Evolutionary conservation across 805 yeast species (phyloP).

Genomic region (Candida montana): DNA sequence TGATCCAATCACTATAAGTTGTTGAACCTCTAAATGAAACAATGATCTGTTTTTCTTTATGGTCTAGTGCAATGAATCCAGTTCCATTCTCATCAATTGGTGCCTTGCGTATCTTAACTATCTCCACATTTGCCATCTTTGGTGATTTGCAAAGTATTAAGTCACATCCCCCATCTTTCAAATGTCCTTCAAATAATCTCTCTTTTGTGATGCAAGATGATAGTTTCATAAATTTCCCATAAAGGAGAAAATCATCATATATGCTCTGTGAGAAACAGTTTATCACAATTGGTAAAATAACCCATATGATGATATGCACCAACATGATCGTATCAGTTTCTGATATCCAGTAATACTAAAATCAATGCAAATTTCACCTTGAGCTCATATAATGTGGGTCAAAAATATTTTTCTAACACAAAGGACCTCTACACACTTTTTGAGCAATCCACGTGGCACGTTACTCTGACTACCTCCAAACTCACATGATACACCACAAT

Average conservation of each 20-base stretch:
- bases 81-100: conserved; percentile 34
- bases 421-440: too few species aligned
- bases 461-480: too few species aligned
- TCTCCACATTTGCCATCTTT: conserved; percentile 6
- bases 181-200: conserved; percentile 9
- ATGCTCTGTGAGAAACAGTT: conserved; percentile 6
- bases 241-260: conserved; percentile 16
- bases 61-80: conserved; percentile 53
- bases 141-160: conserved; percentile 13
- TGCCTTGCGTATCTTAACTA: conserved; percentile 17
- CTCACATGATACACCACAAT: too few species aligned
- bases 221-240: conserved; percentile 17
- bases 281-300: not conserved
- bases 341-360: too few species aligned
- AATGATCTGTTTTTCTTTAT: conserved; percentile 38
- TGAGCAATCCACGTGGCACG: too few species aligned
- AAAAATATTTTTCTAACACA: too few species aligned
- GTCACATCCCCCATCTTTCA: conserved; percentile 19
- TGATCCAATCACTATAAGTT: conserved; percentile 60
- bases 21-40: conserved; percentile 64
- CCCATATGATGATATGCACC: too few species aligned
- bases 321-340: too few species aligned
- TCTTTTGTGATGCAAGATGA: conserved; percentile 19
- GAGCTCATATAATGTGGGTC: too few species aligned
- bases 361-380: too few species aligned